phyloP scores from a whole-genome alignment of 2,329 filamentous ascomycete genomes.

The Cladorrhinum sp. region DNA sequence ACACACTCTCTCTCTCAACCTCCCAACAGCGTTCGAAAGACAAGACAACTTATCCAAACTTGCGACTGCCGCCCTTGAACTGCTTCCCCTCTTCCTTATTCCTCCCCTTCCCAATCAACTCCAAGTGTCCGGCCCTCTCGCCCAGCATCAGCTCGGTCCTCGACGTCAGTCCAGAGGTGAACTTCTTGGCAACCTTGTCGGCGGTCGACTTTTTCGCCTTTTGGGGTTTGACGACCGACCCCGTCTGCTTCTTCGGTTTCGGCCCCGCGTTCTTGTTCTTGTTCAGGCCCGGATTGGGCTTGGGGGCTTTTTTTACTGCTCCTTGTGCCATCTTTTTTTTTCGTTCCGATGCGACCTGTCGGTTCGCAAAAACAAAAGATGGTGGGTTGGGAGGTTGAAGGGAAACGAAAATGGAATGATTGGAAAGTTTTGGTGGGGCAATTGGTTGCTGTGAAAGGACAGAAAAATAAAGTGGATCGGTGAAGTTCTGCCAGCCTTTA shows the following conservation, averaged over 20 bases:
- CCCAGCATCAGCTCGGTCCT: constrained; percentile 58
- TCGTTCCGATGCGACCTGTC: neutral
- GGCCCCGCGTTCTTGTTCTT: constrained; percentile 29
- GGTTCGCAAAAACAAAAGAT: neutral
- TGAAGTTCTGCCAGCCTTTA: constrained; percentile 10
- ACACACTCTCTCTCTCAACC: neutral
- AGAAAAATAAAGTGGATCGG: constrained; percentile 10
- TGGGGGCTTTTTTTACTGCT: constrained; percentile 46
- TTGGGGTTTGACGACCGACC: constrained; percentile 49
- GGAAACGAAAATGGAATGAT: too few relatives aligned
- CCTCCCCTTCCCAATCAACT: constrained; percentile 57
- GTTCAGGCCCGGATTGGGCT: constrained; percentile 39
- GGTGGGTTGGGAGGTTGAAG: neutral
- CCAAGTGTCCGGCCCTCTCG: constrained; percentile 57
- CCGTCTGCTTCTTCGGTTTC: constrained; percentile 31
- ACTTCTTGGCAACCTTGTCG: constrained; percentile 55
- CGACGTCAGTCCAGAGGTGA: constrained; percentile 51
- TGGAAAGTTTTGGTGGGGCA: neutral
- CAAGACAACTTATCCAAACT: constrained; percentile 48
- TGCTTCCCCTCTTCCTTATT: constrained; percentile 38
- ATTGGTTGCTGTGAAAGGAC: too few relatives aligned
- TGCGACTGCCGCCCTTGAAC: constrained; percentile 48
- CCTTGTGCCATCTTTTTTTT: constrained; percentile 52
- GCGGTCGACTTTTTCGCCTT: constrained; percentile 38
- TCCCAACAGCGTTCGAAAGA: too few relatives aligned